Evolutionary conservation across 495 filamentous ascomycete species (phyloP), one percentile per base, ranked within the genome.

Genomic region (Neurospora tetrasperma): DNA sequence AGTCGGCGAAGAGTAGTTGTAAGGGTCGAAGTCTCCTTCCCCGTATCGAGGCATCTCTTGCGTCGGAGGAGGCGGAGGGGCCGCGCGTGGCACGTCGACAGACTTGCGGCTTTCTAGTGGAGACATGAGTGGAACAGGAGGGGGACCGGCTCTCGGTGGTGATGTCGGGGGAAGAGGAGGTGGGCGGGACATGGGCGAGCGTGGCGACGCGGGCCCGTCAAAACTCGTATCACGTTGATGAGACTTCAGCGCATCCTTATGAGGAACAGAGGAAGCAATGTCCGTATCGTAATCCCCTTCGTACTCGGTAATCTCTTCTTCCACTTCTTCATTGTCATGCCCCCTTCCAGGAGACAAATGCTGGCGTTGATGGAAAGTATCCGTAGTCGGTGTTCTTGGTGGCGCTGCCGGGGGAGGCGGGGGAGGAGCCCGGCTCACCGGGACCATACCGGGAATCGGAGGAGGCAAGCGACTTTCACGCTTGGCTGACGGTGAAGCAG

Each of bases 261-360:
- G 92, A 48, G 91, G 91, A 11, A 89, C 94, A 40, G 93, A 90
- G 62, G 96, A 92, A 2, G 92, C 94, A 75, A 99, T 98, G 80
- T 98, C 96, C 46, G 96, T 99, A 76, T 98, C 96, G 79, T 99
- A 98, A 78, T 98, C 96, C 23, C 94, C 96, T 80, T 99, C 96
- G 79, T 98, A 98, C 80, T 98, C 96, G 3, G 93, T 97, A 43
- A 93, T 85, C 78, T 96, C 94, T 76, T 86, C 88, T 59, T 94
- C 92, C 73, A 89, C 93, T 20, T 87, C 91, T 48, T 93, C 91
- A 40, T 89, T 87, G 46, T 85, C 82, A 35, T 81, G 76, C 74
- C 31, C 82, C 83, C 72, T 62, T 62, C 54, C 27, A 18, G 54
- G 54, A 35, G 54, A 62, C 54, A 62, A 62, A 27, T 27, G 74